Percentiles rank a stretch among this genome's conserved stretches.
These are phyloP conservation scores for Picochlorum sp. DNA, from an alignment of 139 green algal species.

Conservation along the genomic window DNA sequence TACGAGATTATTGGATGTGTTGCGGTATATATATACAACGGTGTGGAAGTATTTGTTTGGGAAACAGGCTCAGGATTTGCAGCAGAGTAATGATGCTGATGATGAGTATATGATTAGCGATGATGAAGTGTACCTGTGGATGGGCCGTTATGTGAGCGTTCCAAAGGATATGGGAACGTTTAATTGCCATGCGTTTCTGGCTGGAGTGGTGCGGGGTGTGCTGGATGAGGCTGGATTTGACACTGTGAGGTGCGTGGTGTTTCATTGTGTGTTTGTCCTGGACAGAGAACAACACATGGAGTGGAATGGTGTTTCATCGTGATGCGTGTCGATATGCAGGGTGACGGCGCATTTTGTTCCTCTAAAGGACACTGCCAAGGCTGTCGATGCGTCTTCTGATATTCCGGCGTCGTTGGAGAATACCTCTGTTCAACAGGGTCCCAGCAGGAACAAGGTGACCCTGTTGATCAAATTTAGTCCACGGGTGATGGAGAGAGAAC, in stretches of 20 bases:
- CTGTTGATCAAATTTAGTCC: constrained; percentile 86
- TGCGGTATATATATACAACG: constrained; percentile 83
- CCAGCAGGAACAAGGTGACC: constrained; percentile 22
- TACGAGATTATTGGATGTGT: constrained; percentile 70
- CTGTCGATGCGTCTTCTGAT: constrained; percentile 26
- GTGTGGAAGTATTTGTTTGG: constrained; percentile 93
- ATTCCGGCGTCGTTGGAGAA: no score
- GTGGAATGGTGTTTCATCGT: not conserved
- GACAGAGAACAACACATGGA: no score
- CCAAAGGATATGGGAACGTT: constrained; percentile 82
- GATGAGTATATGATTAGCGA: constrained; percentile 98
- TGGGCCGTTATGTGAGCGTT: constrained; percentile 86
- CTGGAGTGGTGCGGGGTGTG: constrained; percentile 85
- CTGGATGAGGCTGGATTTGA: constrained; percentile 80
- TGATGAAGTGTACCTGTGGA: constrained; percentile 57
- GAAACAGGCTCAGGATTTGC: constrained; percentile 83
- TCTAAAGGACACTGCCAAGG: constrained; percentile 46
- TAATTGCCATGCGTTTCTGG: constrained; percentile 80
- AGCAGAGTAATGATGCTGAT: constrained; percentile 87
- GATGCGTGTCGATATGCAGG: constrained; percentile 32
- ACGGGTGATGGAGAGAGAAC: constrained; percentile 60
- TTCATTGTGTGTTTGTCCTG: no score
- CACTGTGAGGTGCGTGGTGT: constrained; percentile 45
- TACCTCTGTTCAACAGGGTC: no score
- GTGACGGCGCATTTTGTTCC: constrained; percentile 73